Evolutionary conservation across 2,329 filamentous ascomycete genomes (phyloP), one percentile per base, ranked within the genome.

Genomic region (Trichophyton verrucosum): DNA sequence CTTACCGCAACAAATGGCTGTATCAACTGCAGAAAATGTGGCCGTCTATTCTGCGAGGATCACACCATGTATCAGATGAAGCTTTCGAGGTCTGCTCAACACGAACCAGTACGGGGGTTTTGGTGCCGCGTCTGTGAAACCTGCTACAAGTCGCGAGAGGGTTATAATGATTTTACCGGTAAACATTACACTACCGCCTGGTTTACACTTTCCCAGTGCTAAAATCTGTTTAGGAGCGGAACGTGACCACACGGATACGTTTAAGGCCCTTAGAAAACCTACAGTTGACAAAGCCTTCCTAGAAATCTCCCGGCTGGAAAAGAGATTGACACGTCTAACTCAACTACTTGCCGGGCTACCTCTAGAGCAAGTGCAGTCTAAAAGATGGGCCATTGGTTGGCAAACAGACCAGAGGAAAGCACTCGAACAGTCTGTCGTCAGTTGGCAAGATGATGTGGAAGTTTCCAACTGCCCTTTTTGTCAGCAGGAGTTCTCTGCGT

Each of bases 61-160:
- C 94, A 99, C 72, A 97, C 94, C 59, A 96, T 99, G 91, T 99
- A 97, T 71, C 92, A 99, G 77, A 97, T 97, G 88, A 96, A 95
- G 78, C 80, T 99, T 9, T 96, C 91, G 7, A 81, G 91, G 60
- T 87, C 91, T 33, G 94, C 94, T 3, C 82, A 86, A 62, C 90
- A 96, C 74, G 94, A 99, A 65, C 92, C 94, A 0, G 84, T 94
- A 1, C 80, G 92, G 64, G 94, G 94, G 6, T 83, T 89, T 66
- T 99, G 94, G 94, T 95, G 89, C 67, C 79, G 94, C 58, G 92
- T 97, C 1, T 99, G 94, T 71, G 94, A 99, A 77, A 97, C 94
- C n/a, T 99, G 94, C 75, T 99, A 94, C 77, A 97, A 96, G 76
- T 96, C 91, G 58, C 83, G 94, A 68, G 89, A 91, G 27, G 94